phyloP scores from a whole-genome alignment of 2,329 filamentous ascomycete species.

The Magnaporthiopsis poae region DNA sequence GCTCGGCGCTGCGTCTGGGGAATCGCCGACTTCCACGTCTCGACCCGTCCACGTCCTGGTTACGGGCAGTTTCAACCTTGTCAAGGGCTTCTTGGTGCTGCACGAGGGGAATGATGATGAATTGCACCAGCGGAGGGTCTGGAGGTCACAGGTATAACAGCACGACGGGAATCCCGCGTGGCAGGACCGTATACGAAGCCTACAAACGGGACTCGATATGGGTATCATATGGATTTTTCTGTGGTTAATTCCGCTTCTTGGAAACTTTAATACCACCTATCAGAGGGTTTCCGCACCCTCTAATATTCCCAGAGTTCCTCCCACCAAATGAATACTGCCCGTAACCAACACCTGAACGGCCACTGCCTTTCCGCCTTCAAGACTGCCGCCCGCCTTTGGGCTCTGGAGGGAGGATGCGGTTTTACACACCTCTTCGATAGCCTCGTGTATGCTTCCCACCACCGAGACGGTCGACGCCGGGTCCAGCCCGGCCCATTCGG shows the following conservation, averaged over 20 bases:
- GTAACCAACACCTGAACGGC: constrained; percentile 36
- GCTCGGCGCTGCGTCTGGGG: background rate
- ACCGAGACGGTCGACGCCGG: constrained; percentile 33
- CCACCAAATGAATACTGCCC: constrained; percentile 54
- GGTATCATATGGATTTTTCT: background rate
- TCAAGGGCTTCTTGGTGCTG: constrained; percentile 22
- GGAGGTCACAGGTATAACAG: background rate
- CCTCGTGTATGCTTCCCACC: constrained; percentile 45
- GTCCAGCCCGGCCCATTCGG: constrained; percentile 38
- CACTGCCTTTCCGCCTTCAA: constrained; percentile 12
- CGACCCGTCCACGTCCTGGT: constrained; percentile 24
- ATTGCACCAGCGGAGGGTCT: background rate
- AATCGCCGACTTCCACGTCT: background rate
- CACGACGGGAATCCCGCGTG: background rate
- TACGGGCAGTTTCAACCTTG: constrained; percentile 38
- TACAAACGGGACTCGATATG: background rate
- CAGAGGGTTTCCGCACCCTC: constrained; percentile 21
- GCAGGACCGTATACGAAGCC: background rate
- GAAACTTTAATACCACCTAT: background rate
- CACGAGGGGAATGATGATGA: background rate
- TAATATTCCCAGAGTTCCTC: constrained; percentile 41
- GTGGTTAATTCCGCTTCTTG: no score
- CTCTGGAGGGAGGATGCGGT: constrained; percentile 13
- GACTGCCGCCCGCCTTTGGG: constrained; percentile 2
- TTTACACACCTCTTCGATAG: constrained; percentile 36